Base-by-base conservation (phyloP, 192 early-diverging fungal genomes). In the Phlyctochytrium bullatum region DNA sequence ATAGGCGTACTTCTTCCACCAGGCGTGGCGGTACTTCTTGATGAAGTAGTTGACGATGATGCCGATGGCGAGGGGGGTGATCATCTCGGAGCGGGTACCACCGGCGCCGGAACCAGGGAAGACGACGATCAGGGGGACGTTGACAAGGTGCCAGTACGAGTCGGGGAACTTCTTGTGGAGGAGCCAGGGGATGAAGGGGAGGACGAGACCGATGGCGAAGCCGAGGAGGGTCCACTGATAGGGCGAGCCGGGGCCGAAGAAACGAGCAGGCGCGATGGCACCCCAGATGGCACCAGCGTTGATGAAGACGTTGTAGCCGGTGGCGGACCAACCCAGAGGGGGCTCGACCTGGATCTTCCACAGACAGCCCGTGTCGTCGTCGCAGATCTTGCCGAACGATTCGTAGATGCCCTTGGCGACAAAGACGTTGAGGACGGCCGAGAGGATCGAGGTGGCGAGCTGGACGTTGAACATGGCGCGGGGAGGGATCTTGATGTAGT, bases 401-500 rank as follows among this genome's bases (percentile, higher is more conserved):
- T 62, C 61, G 61, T 62, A 62, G 17, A 62, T 2, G 1, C 30
- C 10, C 14, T 10, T 16, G n/a, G 61, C 61, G 14, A 32, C 35
- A 10, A n/a, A 28, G 14, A 34, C 33, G 16, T 24, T n/a, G 20
- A 62, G 17, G 35, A 62, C 34, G n/a, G 61, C 10, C 2, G 29
- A n/a, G 10, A 62, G 10, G 25, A 89, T 6, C 24, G 88, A 88
- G 33, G 85, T 86, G 29, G 76, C 64, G 10, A 89, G 68, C 56
- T 75, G 73, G 31, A 64, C 40, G n/a, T 66, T 60, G 54, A 88
- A 83, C 83, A 90, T 86, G 32, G 59, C 53, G 29, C 75, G 68
- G 17, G 88, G 89, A 33, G 86, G 76, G 59, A 91, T 83, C 70
- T 92, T 88, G 65, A 87, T 82, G 77, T 91, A 92, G 61, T 90